These are phyloP conservation scores for Nannizziopsis arthrosporioides DNA, from an alignment of 2,329 filamentous ascomycete species.

Conservation along the genomic window DNA sequence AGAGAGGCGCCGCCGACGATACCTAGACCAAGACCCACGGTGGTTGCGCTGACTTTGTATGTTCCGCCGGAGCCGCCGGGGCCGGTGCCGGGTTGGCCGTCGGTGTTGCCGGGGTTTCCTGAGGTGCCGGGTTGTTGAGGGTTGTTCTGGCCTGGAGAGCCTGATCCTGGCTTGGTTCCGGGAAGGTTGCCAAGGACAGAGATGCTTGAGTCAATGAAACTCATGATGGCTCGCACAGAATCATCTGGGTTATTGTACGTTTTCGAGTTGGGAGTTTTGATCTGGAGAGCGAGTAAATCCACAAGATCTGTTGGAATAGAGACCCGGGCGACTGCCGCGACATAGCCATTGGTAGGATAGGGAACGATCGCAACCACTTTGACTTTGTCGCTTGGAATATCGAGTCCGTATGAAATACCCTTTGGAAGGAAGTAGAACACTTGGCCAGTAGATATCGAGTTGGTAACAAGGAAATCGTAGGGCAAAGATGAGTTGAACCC, in stretches of 20 bases:
- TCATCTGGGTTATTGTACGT: slow-evolving; percentile 60
- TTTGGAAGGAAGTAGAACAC: slow-evolving; percentile 69
- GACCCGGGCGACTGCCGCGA: slow-evolving; percentile 67
- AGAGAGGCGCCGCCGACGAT: slow-evolving; percentile 66
- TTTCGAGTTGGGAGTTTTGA: slow-evolving; percentile 58
- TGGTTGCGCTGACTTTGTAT: slow-evolving; percentile 35
- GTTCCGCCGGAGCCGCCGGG: slow-evolving; percentile 30
- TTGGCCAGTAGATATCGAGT: slow-evolving; percentile 63
- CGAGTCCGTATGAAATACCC: slow-evolving; percentile 52
- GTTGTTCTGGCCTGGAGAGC: slow-evolving; percentile 24
- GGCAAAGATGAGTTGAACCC: slow-evolving; percentile 73
- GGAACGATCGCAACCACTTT: slow-evolving; percentile 62
- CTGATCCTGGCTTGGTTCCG: slow-evolving; percentile 17
- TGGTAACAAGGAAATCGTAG: slow-evolving; percentile 67
- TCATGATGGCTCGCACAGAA: slow-evolving; percentile 61
- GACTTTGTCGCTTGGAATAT: slow-evolving; percentile 38
- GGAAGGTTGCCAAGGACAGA: slow-evolving; percentile 41
- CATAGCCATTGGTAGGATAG: slow-evolving; percentile 66
- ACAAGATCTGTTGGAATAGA: slow-evolving; percentile 64
- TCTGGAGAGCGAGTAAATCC: slow-evolving; percentile 53
- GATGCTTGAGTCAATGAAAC: slow-evolving; percentile 73
- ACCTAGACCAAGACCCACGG: slow-evolving; percentile 59
- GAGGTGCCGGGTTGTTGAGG: slow-evolving; percentile 29
- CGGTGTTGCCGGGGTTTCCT: slow-evolving; percentile 24
- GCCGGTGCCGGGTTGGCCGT: background rate